phyloP scores from a whole-genome alignment of 2,329 filamentous ascomycete genomes.

The Claviceps humidiphila region DNA sequence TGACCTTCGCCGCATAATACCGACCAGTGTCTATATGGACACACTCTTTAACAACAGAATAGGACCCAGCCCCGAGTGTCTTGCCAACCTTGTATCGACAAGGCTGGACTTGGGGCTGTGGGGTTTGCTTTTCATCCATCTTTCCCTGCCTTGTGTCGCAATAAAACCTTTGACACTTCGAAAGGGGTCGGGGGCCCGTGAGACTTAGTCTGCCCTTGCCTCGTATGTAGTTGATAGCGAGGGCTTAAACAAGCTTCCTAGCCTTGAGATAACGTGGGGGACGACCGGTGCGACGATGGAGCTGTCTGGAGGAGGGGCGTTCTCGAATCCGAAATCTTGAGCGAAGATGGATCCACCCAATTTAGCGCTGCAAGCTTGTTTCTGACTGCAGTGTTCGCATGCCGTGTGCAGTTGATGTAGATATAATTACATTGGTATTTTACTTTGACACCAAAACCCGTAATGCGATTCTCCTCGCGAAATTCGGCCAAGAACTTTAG shows the following conservation, averaged over 20 bases:
- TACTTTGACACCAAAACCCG: not conserved
- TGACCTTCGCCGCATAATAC: slow-evolving; percentile 98
- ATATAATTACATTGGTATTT: not conserved
- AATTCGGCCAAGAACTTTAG: not conserved
- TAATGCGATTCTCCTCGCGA: not conserved
- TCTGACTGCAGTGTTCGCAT: not conserved
- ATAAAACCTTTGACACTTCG: not conserved
- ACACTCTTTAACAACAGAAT: slow-evolving; percentile 97
- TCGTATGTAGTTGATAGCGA: not conserved
- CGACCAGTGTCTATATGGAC: slow-evolving; percentile 95
- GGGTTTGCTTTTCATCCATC: slow-evolving; percentile 17
- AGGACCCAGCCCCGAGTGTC: slow-evolving; percentile 89
- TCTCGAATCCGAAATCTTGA: not conserved
- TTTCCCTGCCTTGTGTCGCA: not conserved
- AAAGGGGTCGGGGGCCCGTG: not conserved
- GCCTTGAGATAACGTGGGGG: not conserved
- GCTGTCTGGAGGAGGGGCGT: not conserved
- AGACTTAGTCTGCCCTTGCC: not conserved
- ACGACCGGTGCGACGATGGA: not conserved
- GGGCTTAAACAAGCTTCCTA: not conserved
- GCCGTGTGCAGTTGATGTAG: not conserved
- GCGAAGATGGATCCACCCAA: not conserved
- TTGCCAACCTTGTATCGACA: slow-evolving; percentile 98
- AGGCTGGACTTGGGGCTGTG: slow-evolving; percentile 63
- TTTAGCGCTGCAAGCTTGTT: not conserved